These are phyloP conservation scores for Conticribra weissflogii DNA, from an alignment of 108 stramenopile species.

Conservation along the genomic window DNA sequence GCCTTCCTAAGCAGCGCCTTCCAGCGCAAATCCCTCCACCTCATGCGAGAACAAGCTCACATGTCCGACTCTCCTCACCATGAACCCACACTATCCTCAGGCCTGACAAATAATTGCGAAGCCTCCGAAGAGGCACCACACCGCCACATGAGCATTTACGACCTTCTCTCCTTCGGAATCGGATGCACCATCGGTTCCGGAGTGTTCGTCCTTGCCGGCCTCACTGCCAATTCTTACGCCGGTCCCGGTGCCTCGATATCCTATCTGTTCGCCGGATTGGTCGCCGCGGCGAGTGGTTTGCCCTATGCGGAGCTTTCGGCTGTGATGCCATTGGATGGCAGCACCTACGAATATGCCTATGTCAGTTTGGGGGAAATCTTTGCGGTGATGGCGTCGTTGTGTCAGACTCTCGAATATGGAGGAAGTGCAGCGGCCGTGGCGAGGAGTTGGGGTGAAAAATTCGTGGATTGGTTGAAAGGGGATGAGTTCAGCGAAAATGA, in stretches of 20 bases:
- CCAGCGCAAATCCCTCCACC: slow-evolving; percentile 20
- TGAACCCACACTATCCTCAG: not conserved
- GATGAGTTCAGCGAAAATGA: not conserved
- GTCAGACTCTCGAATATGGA: slow-evolving; percentile 89
- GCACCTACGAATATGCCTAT: slow-evolving; percentile 76
- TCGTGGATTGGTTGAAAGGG: slow-evolving; percentile 61
- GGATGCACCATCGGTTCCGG: slow-evolving; percentile 86
- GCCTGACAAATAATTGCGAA: not conserved
- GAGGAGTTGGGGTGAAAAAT: slow-evolving; percentile 89
- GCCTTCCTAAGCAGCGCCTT: slow-evolving; percentile 15
- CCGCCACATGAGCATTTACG: slow-evolving; percentile 69
- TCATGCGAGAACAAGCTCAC: slow-evolving; percentile 22
- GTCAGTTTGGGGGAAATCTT: slow-evolving; percentile 81
- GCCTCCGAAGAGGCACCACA: slow-evolving; percentile 7
- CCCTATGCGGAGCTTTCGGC: slow-evolving; percentile 86
- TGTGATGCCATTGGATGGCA: slow-evolving; percentile 77
- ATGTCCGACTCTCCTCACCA: slow-evolving; percentile 18
- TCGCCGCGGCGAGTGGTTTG: slow-evolving; percentile 65
- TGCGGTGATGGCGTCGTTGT: slow-evolving; percentile 80
- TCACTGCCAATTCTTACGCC: slow-evolving; percentile 72
- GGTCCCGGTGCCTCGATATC: slow-evolving; percentile 81
- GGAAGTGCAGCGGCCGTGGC: slow-evolving; percentile 83
- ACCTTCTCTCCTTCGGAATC: slow-evolving; percentile 83
- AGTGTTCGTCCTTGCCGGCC: slow-evolving; percentile 88
- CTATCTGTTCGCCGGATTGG: slow-evolving; percentile 72